A percentile compares a stretch with the other conserved stretches of the same genome.
Evolutionary conservation across 2,329 filamentous ascomycete genomes (phyloP).

Genomic region (Alternaria postmessia): DNA sequence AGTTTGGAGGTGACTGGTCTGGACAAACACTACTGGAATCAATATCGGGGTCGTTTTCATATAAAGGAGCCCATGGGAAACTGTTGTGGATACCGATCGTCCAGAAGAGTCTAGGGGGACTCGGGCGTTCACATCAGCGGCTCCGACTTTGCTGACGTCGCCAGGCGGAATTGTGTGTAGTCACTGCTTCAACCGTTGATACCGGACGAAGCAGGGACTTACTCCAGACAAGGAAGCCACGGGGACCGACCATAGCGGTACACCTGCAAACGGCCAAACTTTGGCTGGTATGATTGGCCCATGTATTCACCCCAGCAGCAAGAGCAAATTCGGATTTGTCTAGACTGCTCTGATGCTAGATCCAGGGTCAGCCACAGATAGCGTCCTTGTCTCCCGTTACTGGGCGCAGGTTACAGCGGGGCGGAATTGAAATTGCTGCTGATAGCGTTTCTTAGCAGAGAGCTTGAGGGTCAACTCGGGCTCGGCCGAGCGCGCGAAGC

Average conservation of each 20-base stretch:
- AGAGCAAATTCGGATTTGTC: background rate
- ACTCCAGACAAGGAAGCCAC: conserved; percentile 1
- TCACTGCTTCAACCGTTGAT: background rate
- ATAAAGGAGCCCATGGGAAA: conserved; percentile 1
- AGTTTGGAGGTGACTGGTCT: background rate
- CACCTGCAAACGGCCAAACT: background rate
- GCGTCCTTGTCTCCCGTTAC: background rate
- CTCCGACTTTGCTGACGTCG: conserved; percentile 6
- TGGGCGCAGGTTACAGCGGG: background rate
- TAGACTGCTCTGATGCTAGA: conserved; percentile 2
- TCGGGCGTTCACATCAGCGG: conserved; percentile 2
- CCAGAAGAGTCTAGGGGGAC: background rate
- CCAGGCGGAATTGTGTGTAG: background rate
- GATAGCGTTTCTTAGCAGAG: background rate
- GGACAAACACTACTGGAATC: background rate
- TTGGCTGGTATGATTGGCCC: background rate
- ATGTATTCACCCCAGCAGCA: background rate
- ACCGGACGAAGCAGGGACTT: conserved; percentile 4
- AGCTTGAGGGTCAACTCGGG: background rate
- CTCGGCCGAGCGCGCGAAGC: background rate
- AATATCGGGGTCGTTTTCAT: background rate
- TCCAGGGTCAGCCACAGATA: background rate
- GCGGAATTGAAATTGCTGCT: conserved; percentile 1
- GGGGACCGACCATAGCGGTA: background rate
- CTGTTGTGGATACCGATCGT: conserved; percentile 2